Percentiles rank a stretch among this genome's conserved stretches.
phyloP scores from a whole-genome alignment of 129 eudicot species.

The Artemisia tridentata region DNA sequence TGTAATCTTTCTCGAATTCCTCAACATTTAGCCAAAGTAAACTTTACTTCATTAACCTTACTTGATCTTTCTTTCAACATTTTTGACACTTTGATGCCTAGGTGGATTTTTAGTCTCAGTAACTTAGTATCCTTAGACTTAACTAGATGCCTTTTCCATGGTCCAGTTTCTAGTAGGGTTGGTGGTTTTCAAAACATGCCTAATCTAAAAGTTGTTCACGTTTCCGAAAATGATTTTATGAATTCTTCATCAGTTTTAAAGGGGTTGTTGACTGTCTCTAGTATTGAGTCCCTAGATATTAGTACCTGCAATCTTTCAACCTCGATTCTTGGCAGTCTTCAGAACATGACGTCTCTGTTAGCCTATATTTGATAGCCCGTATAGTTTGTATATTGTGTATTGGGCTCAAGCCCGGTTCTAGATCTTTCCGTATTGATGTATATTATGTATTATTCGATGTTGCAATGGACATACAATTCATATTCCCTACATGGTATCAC shows the following conservation, averaged over 20 bases:
- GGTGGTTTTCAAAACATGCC: conserved; percentile 27
- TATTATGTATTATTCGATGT: too few species aligned
- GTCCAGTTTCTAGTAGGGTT: conserved; percentile 9
- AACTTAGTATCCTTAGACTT: conserved; percentile 30
- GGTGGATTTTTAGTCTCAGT: conserved; percentile 36
- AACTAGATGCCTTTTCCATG: conserved; percentile 25
- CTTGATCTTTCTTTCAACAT: conserved; percentile 45
- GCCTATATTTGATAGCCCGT: too few species aligned
- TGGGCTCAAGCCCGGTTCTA: too few species aligned
- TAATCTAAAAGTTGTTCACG: not conserved
- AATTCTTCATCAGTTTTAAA: conserved; percentile 21
- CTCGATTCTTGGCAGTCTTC: conserved; percentile 22
- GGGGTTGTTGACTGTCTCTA: conserved; percentile 17
- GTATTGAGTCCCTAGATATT: conserved; percentile 27
- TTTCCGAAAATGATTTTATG: conserved; percentile 24
- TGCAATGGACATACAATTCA: too few species aligned
- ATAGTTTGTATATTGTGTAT: too few species aligned
- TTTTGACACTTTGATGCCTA: conserved; percentile 25
- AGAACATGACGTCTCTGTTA: conserved; percentile 27
- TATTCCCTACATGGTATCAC: too few species aligned
- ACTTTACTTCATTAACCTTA: conserved; percentile 20
- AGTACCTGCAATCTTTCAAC: conserved; percentile 18
- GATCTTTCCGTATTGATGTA: too few species aligned
- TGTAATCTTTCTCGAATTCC: conserved; percentile 34
- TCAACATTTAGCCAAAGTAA: conserved; percentile 19